Conservation (phyloP, 129 eudicot species). For the Chrysanthemum lavandulifolium region DNA sequence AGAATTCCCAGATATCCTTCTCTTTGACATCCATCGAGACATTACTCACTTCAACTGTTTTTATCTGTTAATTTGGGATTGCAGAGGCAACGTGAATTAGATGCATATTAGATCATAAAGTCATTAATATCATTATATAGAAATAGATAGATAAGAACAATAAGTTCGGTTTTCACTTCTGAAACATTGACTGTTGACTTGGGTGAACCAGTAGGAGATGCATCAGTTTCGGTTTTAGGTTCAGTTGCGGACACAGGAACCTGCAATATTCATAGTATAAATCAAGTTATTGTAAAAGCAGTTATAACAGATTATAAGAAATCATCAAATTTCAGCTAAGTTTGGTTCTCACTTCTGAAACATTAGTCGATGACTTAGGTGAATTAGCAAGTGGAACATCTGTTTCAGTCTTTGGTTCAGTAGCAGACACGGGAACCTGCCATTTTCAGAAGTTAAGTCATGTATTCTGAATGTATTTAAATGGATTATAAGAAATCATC, state of each 20-base stretch:
- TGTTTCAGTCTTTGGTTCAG: constrained; percentile 33
- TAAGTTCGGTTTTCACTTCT: constrained; percentile 40
- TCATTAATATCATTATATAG: constrained; percentile 1
- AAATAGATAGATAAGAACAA: constrained; percentile 1
- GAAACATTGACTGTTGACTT: constrained; percentile 40
- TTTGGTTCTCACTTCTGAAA: constrained; percentile 43
- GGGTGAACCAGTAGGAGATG: constrained; percentile 24
- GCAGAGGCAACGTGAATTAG: neutral
- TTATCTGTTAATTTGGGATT: constrained; percentile 36
- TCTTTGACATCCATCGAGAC: constrained; percentile 35
- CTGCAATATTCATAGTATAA: constrained; percentile 9
- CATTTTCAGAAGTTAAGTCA: neutral
- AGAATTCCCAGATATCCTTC: constrained; percentile 55
- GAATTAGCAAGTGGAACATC: constrained; percentile 21
- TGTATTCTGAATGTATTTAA: neutral
- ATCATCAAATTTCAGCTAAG: neutral
- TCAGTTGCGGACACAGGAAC: constrained; percentile 29
- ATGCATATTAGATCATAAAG: constrained; percentile 4
- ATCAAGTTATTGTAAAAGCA: neutral
- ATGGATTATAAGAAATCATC: neutral
- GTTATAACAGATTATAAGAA: no score
- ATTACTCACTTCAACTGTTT: constrained; percentile 54
- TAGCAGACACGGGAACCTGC: constrained; percentile 36
- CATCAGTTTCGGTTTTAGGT: constrained; percentile 32
- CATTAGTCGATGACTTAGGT: constrained; percentile 39